Percentiles rank a stretch among this genome's conserved stretches.
Evolutionary conservation across 768 basidiomycete species (phyloP).

Genomic region (Phylloporus sp.): DNA sequence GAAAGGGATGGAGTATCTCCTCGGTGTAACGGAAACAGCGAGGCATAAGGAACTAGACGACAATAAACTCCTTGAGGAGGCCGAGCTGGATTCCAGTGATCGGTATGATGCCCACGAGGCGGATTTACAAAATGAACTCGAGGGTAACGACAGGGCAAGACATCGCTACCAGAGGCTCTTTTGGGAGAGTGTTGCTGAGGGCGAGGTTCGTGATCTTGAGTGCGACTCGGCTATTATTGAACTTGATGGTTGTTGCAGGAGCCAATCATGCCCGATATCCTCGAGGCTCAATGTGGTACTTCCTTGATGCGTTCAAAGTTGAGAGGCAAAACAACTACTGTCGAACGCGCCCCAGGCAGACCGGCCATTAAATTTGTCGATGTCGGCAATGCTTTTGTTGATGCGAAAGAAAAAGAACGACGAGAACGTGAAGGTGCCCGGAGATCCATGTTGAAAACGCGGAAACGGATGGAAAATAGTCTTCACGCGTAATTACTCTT

Average conservation of each 20-base stretch:
- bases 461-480: conserved; percentile 25
- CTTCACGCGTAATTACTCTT: conserved; percentile 4
- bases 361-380: conserved; percentile 67
- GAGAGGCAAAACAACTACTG: conserved; percentile 37
- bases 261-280: conserved; percentile 53
- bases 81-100: background rate
- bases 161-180: conserved; percentile 68
- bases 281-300: conserved; percentile 45
- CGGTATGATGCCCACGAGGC: conserved; percentile 55
- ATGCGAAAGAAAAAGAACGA: conserved; percentile 48
- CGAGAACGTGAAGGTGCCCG: conserved; percentile 50
- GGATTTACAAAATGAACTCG: conserved; percentile 57
- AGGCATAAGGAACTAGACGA: conserved; percentile 8
- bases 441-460: conserved; percentile 34
- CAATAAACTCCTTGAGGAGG: conserved; percentile 6
- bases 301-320: conserved; percentile 37
- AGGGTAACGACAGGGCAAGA: conserved; percentile 51
- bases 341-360: conserved; percentile 41
- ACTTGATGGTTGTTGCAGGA: conserved; percentile 39
- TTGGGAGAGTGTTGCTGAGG: conserved; percentile 77
- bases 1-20: conserved; percentile 73
- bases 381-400: conserved; percentile 67
- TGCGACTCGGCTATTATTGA: background rate
- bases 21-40: conserved; percentile 48
- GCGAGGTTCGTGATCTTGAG: conserved; percentile 44